A percentile compares a stretch with the other conserved stretches of the same genome.
Conservation (phyloP, 345 rosid species). For the Angophora floribunda region DNA sequence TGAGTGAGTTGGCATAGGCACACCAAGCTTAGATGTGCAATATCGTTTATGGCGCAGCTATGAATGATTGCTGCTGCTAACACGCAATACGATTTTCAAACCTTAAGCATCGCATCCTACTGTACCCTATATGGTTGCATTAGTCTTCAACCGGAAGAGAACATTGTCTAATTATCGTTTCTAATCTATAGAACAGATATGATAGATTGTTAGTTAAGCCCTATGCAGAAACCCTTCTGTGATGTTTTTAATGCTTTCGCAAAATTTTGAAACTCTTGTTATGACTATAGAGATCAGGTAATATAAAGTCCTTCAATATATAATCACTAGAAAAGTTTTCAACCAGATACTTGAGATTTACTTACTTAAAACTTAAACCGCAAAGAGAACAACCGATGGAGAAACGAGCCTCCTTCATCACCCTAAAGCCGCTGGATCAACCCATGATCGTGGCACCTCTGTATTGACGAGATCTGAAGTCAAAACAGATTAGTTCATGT, state of each 20-base stretch:
- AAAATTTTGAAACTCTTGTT: neutral
- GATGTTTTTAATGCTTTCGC: neutral
- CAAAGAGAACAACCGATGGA: neutral
- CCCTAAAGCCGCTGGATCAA: neutral
- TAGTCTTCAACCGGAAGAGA: accelerated
- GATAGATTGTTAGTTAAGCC: neutral
- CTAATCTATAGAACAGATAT: neutral
- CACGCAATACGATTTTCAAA: neutral
- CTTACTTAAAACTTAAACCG: neutral
- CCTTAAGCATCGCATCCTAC: neutral
- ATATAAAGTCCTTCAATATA: neutral
- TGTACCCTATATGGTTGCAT: neutral
- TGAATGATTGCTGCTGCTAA: neutral
- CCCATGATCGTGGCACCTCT: neutral
- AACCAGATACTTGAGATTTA: neutral
- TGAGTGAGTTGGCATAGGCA: too few species aligned
- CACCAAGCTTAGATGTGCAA: neutral
- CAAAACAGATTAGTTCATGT: neutral
- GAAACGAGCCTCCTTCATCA: accelerated
- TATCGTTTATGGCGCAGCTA: neutral
- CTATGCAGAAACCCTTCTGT: neutral
- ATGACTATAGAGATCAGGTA: too few species aligned
- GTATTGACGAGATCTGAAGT: neutral
- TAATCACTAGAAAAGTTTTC: neutral
- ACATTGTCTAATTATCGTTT: neutral